Evolutionary conservation across 169 alveolate genomes (phyloP).

Genomic region (Cyclospora cayetanensis): DNA sequence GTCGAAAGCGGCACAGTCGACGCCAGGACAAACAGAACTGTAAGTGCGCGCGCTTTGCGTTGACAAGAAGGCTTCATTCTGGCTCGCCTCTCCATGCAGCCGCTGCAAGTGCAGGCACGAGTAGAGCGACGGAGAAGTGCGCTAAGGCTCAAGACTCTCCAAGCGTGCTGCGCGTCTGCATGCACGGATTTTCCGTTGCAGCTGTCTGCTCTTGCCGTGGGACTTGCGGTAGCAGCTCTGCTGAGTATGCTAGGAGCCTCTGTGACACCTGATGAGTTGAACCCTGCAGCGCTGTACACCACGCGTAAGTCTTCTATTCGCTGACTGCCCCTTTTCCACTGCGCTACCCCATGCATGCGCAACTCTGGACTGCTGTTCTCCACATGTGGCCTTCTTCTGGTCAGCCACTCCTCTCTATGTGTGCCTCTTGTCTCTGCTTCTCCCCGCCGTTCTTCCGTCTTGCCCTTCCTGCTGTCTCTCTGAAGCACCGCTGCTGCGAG

Average conservation of each 20-base stretch:
- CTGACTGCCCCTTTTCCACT: too few species aligned
- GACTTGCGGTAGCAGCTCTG: background rate
- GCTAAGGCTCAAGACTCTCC: too few species aligned
- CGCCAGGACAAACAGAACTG: background rate
- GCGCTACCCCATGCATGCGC: too few species aligned
- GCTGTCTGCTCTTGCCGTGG: constrained; percentile 5
- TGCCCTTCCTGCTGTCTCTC: background rate
- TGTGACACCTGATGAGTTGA: background rate
- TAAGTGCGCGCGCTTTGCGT: too few species aligned
- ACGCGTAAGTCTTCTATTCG: background rate
- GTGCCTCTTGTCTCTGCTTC: background rate
- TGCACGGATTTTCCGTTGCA: too few species aligned
- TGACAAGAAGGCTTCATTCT: too few species aligned
- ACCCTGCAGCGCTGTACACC: background rate
- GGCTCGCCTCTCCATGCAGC: background rate
- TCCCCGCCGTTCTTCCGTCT: background rate
- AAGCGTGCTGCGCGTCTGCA: too few species aligned
- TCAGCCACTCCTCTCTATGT: too few species aligned
- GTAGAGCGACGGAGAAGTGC: too few species aligned
- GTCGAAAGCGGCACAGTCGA: background rate
- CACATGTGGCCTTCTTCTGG: too few species aligned
- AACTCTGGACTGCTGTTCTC: too few species aligned
- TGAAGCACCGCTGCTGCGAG: background rate
- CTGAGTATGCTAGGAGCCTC: background rate
- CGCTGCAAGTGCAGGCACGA: background rate